Evolutionary conservation across 768 basidiomycete species (phyloP), one percentile per base, ranked within the genome.

Genomic region (Mycena sanguinolenta): DNA sequence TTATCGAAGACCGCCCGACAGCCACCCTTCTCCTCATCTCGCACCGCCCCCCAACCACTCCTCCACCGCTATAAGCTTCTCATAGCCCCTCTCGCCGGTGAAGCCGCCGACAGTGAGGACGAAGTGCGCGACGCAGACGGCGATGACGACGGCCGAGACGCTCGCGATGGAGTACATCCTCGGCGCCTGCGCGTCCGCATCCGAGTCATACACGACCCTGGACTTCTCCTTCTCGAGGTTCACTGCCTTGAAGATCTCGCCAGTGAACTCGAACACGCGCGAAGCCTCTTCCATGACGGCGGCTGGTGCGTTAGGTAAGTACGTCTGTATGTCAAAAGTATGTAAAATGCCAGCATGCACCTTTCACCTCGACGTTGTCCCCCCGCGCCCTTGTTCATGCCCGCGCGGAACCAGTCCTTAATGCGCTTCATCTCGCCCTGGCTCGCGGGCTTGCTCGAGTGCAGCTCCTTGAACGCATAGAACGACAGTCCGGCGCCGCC

Each of bases 401-500:
- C 88, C 27, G 79, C 84, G 57, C 88, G 84, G 77, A 87, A 91
- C 91, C 90, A 92, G 27, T 90, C 87, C 81, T 94, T 94, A 78
- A 93, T 90, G 73, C 88, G 87, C 79, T 86, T 89, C 84, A 95
- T 86, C 73, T 92, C 90, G 3, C 89, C 88, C 65, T 85, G 82
- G 4, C 79, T 83, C 0, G 88, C 88, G 17, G 74, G 75, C 74
- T 85, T 85, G 34, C 80, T 75, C 12, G 87, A 84, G 10, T 79
- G 83, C 36, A 90, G 84, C 74, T 86, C 86, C 71, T 87, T 85
- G 80, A 95, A 95, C 27, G 86, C 84, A 80, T 93, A 94, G 79
- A 95, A 95, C 39, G 81, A 79, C 36, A 89, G 75, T 7, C 92
- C 92, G n/a, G 84, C 72, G 1, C 86, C 88, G 16, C 77, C 74